Percentiles rank a stretch among this genome's conserved stretches.
Evolutionary conservation across 1,284 basidiomycete species (phyloP).

Genomic region (Pseudozyma tsukubaensis): DNA sequence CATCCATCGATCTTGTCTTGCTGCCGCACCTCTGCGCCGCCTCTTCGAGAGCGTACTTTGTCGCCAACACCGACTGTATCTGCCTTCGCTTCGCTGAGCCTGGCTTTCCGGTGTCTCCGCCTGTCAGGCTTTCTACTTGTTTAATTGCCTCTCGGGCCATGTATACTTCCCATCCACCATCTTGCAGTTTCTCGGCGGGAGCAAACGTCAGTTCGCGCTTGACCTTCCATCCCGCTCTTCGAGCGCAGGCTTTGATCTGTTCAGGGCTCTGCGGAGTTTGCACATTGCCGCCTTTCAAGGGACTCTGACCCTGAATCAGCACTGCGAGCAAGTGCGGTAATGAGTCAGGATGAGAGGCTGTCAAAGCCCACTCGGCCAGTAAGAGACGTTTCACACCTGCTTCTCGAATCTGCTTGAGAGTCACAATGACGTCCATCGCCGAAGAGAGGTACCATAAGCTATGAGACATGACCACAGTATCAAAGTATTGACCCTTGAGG

Average conservation of each 20-base stretch:
- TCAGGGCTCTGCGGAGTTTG: slow-evolving; percentile 17
- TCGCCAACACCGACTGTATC: slow-evolving; percentile 18
- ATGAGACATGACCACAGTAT: slow-evolving; percentile 23
- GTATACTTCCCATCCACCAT: slow-evolving; percentile 26
- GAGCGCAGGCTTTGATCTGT: slow-evolving; percentile 12
- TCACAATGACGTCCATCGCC: slow-evolving; percentile 4
- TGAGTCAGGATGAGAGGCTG: slow-evolving; percentile 22
- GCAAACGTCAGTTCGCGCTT: slow-evolving; percentile 14
- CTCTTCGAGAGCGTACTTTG: slow-evolving; percentile 26
- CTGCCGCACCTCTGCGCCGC: slow-evolving; percentile 7
- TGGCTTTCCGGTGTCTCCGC: neutral
- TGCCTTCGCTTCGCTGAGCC: slow-evolving; percentile 3
- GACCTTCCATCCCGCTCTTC: slow-evolving; percentile 24
- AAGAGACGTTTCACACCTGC: slow-evolving; percentile 29
- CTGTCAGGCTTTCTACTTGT: neutral
- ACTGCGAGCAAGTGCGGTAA: slow-evolving; percentile 25
- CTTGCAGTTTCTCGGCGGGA: slow-evolving; percentile 18
- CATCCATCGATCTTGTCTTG: slow-evolving; percentile 28
- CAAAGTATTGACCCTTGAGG: slow-evolving; percentile 2
- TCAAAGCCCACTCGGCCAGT: slow-evolving; percentile 33
- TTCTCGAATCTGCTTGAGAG: slow-evolving; percentile 11
- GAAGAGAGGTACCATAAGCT: slow-evolving; percentile 37
- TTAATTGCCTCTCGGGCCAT: slow-evolving; percentile 23
- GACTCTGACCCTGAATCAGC: slow-evolving; percentile 27
- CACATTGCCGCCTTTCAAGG: slow-evolving; percentile 15